Conservation (phyloP, 2,329 filamentous ascomycete species). For the Claviceps quebecensis region DNA sequence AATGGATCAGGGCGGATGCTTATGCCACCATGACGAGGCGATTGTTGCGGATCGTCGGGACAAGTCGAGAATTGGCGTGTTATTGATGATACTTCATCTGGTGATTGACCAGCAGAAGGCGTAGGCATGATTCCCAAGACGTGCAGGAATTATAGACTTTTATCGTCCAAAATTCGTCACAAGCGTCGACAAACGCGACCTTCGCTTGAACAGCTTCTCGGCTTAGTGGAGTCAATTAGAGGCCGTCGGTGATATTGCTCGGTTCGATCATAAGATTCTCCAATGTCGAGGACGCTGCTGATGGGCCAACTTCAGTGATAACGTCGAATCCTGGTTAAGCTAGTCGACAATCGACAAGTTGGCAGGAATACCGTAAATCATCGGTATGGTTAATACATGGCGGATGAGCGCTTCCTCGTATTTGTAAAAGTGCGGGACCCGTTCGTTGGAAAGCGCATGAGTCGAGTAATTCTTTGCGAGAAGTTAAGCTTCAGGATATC, state of each 20-base stretch:
- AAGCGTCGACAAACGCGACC: not conserved
- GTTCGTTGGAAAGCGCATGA: not conserved
- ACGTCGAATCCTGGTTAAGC: not conserved
- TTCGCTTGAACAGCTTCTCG: not conserved
- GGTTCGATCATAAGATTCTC: not conserved
- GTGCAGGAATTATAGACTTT: not conserved
- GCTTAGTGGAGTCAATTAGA: not conserved
- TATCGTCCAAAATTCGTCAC: not conserved
- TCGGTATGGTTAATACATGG: slow-evolving; percentile 2
- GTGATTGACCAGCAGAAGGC: slow-evolving; percentile 28
- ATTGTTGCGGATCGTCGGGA: slow-evolving; percentile 26
- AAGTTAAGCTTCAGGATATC: not conserved
- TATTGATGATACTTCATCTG: slow-evolving; percentile 21
- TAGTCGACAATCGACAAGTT: slow-evolving; percentile 2
- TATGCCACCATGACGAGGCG: slow-evolving; percentile 11
- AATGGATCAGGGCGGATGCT: slow-evolving; percentile 10
- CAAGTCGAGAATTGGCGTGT: slow-evolving; percentile 27
- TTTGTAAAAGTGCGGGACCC: not conserved
- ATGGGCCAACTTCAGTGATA: not conserved
- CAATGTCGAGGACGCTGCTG: not conserved
- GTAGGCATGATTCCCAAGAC: slow-evolving; percentile 26
- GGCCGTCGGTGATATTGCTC: not conserved
- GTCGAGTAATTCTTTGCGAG: not conserved
- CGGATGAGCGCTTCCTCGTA: not conserved
- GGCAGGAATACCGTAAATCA: slow-evolving; percentile 1